Evolutionary conservation across 2,329 filamentous ascomycete genomes (phyloP), one percentile per base, ranked within the genome.

Genomic region (Aureobasidium uvarum): DNA sequence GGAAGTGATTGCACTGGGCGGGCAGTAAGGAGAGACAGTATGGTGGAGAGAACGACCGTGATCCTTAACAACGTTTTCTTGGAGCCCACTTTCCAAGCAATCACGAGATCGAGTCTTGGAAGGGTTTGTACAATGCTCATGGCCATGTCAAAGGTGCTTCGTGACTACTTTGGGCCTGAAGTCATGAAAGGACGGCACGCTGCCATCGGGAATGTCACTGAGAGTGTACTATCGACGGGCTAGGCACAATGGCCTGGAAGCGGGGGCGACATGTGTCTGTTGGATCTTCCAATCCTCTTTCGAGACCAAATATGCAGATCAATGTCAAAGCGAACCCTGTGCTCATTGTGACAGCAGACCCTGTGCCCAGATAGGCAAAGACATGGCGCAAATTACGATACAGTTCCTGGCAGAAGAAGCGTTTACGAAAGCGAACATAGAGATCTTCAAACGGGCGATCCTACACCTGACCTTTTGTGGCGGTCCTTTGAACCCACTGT

Each of bases 261-360:
- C 28, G 55, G 56, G 28, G 52, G 3, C 38, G 56, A 48, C n/a
- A 48, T 43, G 56, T 60, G 41, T 60, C 31, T 38, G 28, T 28
- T 43, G 43, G 25, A 51, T 25, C 43, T 31, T 33, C 25, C 16
- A 18, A 48, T 28, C 8, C 31, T 48, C 10, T 14, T 18, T n/a
- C 5, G 10, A 14, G 39, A 33, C 11, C 38, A 45, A 8, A 20
- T 4, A n/a, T 6, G 54, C 2, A 5, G 38, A 28, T 45, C 39
- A 18, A 18, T 43, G 25, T 58, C 16, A 14, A 33, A 43, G 25
- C 18, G 54, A 58, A 45, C 52, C 38, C 36, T 55, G 18, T 36
- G 16, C 10, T n/a, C 38, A 38, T 13, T 25, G 25, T 28, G 39
- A n/a, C n/a, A 45, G 23, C 38, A n/a, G 52, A 55, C 52, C 52